Evolutionary conservation across 1,284 basidiomycete species (phyloP), one percentile per base, ranked within the genome.

Genomic region (Boletus chippewaensis): DNA sequence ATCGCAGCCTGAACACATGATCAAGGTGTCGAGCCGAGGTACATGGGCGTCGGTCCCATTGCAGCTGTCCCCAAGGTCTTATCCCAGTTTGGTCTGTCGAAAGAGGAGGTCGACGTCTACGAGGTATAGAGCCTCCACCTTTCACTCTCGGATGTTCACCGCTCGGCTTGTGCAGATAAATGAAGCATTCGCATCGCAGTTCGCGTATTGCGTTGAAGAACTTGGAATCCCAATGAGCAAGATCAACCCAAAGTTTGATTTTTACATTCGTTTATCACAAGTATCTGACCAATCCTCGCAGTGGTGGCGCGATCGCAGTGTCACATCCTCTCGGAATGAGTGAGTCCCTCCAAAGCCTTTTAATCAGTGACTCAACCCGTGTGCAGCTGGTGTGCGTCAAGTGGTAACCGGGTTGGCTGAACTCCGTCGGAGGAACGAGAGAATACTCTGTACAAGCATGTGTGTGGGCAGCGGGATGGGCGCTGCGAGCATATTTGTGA

Each of bases 401-500:
- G 82, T 91, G 32, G 87, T 90, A 9, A 94, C 92, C 4, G 91
- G 86, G 15, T 77, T 93, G 6, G 79, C 84, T 4, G 84, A 94
- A 65, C 76, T 92, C 40, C 81, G 81, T 61, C 75, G 90, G 35
- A 77, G 74, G 52, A 77, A 84, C 52, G 79, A 77, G 36, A 75
- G 78, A 52, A 56, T 91, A 32, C 72, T 91, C 48, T 87, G 84
- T 62, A 87, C 90, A 1, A 88, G 84, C 54, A 95, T 95, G 92
- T 94, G 91, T 63, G 75, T 94, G 45, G 92, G 91, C 26, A 87
- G 84, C 59, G 89, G 87, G 15, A 92, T 93, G 90, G 91, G 91
- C 15, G 88, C 87, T 36, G 91, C 89, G 9, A 80, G 81, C 4
- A 77, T 93, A 49, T 85, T 93, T 57, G 83, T 93, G 20, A 91